These are phyloP conservation scores for Hippophae rhamnoides DNA, from an alignment of 306 rosid genomes.

Conservation along the genomic window DNA sequence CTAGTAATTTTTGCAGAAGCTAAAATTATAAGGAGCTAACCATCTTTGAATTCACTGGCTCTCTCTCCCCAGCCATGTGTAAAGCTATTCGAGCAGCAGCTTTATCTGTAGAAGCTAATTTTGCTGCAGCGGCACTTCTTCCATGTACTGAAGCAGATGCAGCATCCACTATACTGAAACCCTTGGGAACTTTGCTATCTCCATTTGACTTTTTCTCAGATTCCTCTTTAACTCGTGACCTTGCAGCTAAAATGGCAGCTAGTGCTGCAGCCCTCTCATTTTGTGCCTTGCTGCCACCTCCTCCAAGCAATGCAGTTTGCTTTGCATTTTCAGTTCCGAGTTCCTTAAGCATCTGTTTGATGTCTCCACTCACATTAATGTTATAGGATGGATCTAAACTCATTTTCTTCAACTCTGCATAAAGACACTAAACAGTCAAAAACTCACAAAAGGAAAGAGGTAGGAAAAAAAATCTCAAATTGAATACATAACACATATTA, in stretches of 20 bases:
- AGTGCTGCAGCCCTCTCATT: constrained; percentile 96
- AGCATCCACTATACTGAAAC: constrained; percentile 92
- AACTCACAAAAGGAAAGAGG: background rate
- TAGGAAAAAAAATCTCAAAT: constrained; percentile 7
- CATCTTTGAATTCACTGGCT: constrained; percentile 82
- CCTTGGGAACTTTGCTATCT: constrained; percentile 44
- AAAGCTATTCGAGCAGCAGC: constrained; percentile 94
- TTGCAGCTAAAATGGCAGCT: constrained; percentile 76
- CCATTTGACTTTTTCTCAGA: constrained; percentile 47
- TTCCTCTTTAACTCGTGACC: constrained; percentile 67
- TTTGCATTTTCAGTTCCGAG: constrained; percentile 93
- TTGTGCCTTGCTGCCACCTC: constrained; percentile 98
- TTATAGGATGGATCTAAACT: constrained; percentile 64
- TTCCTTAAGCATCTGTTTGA: constrained; percentile 87
- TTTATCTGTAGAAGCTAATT: constrained; percentile 78
- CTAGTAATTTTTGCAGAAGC: background rate
- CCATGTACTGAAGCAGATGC: constrained; percentile 99
- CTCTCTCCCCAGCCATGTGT: constrained; percentile 94
- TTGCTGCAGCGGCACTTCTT: constrained; percentile 95
- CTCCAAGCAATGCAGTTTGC: constrained; percentile 88
- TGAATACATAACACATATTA: constrained; percentile 16
- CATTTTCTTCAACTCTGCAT: constrained; percentile 62
- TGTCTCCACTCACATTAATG: constrained; percentile 80
- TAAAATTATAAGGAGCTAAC: constrained; percentile 29
- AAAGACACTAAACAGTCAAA: constrained; percentile 17